Conservation (phyloP, 805 yeast genomes). For the Wickerhamomyces kurtzmanii region DNA sequence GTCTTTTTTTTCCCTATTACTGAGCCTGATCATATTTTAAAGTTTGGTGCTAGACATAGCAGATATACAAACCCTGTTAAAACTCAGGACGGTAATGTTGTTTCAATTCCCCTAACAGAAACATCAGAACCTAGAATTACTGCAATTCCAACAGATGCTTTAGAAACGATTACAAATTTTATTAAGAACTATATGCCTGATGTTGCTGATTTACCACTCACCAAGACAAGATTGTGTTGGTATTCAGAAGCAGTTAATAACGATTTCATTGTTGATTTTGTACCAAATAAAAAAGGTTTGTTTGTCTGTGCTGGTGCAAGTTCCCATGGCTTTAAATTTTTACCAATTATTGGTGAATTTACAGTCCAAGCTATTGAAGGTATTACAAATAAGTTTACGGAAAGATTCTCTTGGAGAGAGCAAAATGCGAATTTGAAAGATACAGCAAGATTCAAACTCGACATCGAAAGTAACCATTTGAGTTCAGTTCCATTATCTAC, state of each 20-base stretch:
- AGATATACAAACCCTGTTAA: not conserved
- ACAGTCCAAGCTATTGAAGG: slow-evolving; percentile 22
- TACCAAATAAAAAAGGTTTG: slow-evolving; percentile 16
- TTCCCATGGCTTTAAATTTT: slow-evolving; percentile 24
- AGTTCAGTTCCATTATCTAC: no score
- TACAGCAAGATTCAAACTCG: no score
- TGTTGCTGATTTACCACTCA: slow-evolving; percentile 12
- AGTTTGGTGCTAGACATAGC: no score
- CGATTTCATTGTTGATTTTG: slow-evolving; percentile 20
- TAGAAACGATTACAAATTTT: slow-evolving; percentile 15
- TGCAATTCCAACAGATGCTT: slow-evolving; percentile 20
- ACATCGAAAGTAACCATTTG: no score
- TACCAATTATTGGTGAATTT: slow-evolving; percentile 23
- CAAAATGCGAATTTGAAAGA: no score
- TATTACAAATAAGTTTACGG: slow-evolving; percentile 18
- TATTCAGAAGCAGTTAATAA: slow-evolving; percentile 24
- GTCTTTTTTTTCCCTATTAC: slow-evolving; percentile 20
- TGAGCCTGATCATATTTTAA: no score
- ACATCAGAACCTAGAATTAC: no score
- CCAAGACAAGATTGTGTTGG: slow-evolving; percentile 21
- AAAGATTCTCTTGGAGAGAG: slow-evolving; percentile 23
- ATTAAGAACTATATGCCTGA: slow-evolving; percentile 18
- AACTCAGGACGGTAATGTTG: not conserved
- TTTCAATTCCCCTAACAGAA: slow-evolving; percentile 1
- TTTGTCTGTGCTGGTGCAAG: slow-evolving; percentile 24